Evolutionary conservation across 2,329 filamentous ascomycete species (phyloP).

Genomic region (Nigrograna mackinnonii): DNA sequence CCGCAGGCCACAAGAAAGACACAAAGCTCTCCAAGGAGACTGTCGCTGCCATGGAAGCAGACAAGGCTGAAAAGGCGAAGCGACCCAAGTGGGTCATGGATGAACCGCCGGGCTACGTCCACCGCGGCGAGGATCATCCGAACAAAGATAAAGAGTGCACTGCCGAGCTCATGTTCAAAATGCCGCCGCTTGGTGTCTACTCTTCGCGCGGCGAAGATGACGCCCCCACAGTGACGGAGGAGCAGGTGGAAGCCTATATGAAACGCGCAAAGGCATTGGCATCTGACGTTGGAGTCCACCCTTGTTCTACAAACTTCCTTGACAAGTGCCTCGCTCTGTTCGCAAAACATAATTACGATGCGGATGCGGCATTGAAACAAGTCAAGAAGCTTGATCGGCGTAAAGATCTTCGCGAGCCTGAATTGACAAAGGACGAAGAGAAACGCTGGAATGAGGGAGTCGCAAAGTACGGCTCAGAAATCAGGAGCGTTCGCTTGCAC

Average conservation of each 20-base stretch:
- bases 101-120: constrained; percentile 82
- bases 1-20: constrained; percentile 70
- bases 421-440: constrained; percentile 74
- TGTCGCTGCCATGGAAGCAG: constrained; percentile 76
- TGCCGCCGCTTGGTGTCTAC: constrained; percentile 60
- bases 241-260: constrained; percentile 78
- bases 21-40: constrained; percentile 79
- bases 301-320: constrained; percentile 81
- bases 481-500: constrained; percentile 79
- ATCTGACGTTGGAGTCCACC: constrained; percentile 69
- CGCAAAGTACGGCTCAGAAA: constrained; percentile 86
- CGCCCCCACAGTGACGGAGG: constrained; percentile 49
- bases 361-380: constrained; percentile 69
- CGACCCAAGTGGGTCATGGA: constrained; percentile 94
- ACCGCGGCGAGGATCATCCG: constrained; percentile 77
- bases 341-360: constrained; percentile 71
- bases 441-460: constrained; percentile 94
- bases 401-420: constrained; percentile 80
- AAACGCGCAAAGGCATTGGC: constrained; percentile 66
- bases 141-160: constrained; percentile 76
- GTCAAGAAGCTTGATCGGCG: constrained; percentile 70
- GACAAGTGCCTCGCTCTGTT: constrained; percentile 81
- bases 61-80: constrained; percentile 76
- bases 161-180: constrained; percentile 76
- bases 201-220: constrained; percentile 51